These are phyloP conservation scores for Fusarium floridanum DNA, from an alignment of 2,329 filamentous ascomycete species.

Conservation along the genomic window DNA sequence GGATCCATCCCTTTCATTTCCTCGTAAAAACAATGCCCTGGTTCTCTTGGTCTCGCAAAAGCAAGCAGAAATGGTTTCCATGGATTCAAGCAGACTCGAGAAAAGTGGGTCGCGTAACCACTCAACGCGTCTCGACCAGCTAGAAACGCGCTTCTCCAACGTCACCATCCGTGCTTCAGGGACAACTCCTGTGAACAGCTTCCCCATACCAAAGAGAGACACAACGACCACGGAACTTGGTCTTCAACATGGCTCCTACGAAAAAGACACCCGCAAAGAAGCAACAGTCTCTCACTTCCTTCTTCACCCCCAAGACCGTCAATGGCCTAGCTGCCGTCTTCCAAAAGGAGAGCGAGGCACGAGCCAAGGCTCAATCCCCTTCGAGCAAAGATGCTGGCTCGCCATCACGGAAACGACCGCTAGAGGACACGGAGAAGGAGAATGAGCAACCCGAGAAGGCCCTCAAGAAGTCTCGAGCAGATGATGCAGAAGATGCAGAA, in stretches of 20 bases:
- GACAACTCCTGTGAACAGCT: constrained; percentile 19
- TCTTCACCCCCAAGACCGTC: constrained; percentile 77
- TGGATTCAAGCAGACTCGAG: background rate
- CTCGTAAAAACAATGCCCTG: background rate
- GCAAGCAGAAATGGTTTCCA: background rate
- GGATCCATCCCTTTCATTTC: background rate
- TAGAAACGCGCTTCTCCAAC: constrained; percentile 42
- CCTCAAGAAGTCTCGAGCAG: constrained; percentile 60
- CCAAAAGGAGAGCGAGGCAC: constrained; percentile 48
- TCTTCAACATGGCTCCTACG: constrained; percentile 50
- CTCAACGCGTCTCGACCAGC: constrained; percentile 45
- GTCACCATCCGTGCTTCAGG: constrained; percentile 34
- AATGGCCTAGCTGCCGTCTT: constrained; percentile 59
- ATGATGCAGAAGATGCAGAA: constrained; percentile 50
- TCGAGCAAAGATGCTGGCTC: constrained; percentile 46
- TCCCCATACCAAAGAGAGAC: constrained; percentile 8
- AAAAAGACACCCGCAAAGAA: constrained; percentile 68
- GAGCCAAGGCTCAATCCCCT: constrained; percentile 42
- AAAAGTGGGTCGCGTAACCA: constrained; percentile 39
- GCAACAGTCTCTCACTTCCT: constrained; percentile 87
- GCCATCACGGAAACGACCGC: constrained; percentile 63
- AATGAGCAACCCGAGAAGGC: constrained; percentile 56
- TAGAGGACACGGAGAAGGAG: constrained; percentile 60
- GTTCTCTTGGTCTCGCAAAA: background rate
- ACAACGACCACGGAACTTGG: background rate